A percentile compares a stretch with the other conserved stretches of the same genome.
phyloP scores from a whole-genome alignment of 164 flowering plant genomes.

The Tinospora cordifolia region DNA sequence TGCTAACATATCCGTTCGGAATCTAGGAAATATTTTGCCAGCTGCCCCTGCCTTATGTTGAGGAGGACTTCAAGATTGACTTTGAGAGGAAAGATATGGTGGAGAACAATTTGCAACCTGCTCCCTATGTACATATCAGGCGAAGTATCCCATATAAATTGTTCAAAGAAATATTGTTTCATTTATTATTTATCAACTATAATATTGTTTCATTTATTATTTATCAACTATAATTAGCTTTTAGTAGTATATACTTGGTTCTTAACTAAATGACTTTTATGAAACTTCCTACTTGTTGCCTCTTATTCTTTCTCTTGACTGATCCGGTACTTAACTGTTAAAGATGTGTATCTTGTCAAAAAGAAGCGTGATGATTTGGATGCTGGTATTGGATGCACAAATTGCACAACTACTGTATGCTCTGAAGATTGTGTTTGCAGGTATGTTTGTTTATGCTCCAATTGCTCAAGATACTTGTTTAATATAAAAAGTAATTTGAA shows the following conservation, averaged over 20 bases:
- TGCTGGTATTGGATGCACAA: conserved; percentile 69
- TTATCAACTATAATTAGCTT: neutral
- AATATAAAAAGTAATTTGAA: neutral
- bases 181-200: neutral
- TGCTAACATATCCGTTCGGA: conserved; percentile 10
- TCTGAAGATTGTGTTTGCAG: conserved; percentile 83
- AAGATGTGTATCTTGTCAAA: conserved; percentile 81
- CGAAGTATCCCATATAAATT: conserved; percentile 68
- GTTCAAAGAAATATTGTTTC: neutral
- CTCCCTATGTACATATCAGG: conserved; percentile 71
- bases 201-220: neutral
- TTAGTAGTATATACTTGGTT: neutral
- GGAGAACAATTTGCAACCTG: conserved; percentile 48
- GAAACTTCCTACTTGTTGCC: neutral
- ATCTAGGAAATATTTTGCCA: conserved; percentile 59
- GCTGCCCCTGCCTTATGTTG: conserved; percentile 65
- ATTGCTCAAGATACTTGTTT: neutral
- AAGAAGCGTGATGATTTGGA: conserved; percentile 59
- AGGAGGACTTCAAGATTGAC: conserved; percentile 71
- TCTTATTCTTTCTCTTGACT: neutral
- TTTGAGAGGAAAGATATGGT: conserved; percentile 38
- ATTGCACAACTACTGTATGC: conserved; percentile 50
- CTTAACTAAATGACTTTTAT: neutral
- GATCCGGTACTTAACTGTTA: conserved; percentile 33
- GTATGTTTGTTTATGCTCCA: conserved; percentile 26